Evolutionary conservation across 768 basidiomycete genomes (phyloP), one percentile per base, ranked within the genome.

Genomic region (Phanerochaete carnosa): DNA sequence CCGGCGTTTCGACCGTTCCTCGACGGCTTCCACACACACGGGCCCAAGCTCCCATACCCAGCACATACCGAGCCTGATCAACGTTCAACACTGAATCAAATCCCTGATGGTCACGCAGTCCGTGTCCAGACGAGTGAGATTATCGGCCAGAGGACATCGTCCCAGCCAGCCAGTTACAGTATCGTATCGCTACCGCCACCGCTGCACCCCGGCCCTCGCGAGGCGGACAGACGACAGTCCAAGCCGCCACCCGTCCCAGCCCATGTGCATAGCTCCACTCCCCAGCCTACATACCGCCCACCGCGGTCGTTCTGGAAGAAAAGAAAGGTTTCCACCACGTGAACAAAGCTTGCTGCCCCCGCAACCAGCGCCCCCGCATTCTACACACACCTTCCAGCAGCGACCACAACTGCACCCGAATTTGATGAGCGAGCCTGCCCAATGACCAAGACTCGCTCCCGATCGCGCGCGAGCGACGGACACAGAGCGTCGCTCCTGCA

Each of bases 1-100:
- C 63, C 63, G 63, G 62, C 45, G 32, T 45, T 51, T 51, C 58
- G 47, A 12, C 13, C 35, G 53, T 60, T 49, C 29, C 39, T 43
- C 39, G 39, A 43, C 39, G 11, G 39, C 19, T 43, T 43, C 60
- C 60, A 55, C 39, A 9, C 33, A 45, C 63, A 51, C 49, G 68
- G 64, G 32, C 37, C 43, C 13, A 28, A 9, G 33, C 45, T 57
- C 12, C 62, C 62, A 54, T 60, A 47, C 32, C 55, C 6, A 59
- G 65, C 28, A 22, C 39, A 43, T 43, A 43, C 39, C 39, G 19
- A 19, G 39, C 39, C 55, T 29, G 55, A 56, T 56, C 37, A 43
- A 52, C 52, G 28, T 37, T 12, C n/a, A 7, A 29, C 16, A 49
- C 35, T 62, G 29, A 2, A 47, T 46, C 55, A 57, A 47, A 49